Evolutionary conservation across 139 green algal genomes (phyloP).

Genomic region (Yamagishiella unicocca): DNA sequence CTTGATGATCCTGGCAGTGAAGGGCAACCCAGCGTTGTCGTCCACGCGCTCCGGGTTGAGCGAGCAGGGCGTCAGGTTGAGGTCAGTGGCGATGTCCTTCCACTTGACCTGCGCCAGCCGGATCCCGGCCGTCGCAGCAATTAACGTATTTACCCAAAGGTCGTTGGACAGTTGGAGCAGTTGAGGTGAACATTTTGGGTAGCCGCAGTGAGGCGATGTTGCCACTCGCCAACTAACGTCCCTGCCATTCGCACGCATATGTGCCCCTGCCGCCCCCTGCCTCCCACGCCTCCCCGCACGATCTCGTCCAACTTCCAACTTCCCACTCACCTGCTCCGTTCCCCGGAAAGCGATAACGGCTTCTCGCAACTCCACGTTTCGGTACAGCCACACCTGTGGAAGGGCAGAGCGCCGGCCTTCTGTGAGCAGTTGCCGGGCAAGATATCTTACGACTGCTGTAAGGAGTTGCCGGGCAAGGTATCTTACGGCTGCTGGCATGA

Average conservation of each 20-base stretch:
- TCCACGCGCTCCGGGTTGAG: slow-evolving; percentile 74
- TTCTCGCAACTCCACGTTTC: slow-evolving; percentile 52
- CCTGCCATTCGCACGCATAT: too few species aligned
- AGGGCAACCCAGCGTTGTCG: slow-evolving; percentile 47
- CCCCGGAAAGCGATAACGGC: slow-evolving; percentile 85
- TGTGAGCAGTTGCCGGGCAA: too few species aligned
- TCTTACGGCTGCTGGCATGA: neutral
- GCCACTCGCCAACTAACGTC: too few species aligned
- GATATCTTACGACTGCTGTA: neutral
- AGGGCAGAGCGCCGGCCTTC: neutral
- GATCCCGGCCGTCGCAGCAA: too few species aligned
- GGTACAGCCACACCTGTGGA: slow-evolving; percentile 53
- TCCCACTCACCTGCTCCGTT: slow-evolving; percentile 76
- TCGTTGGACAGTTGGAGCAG: too few species aligned
- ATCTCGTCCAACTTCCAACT: neutral
- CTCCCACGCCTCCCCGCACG: neutral
- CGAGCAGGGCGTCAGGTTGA: slow-evolving; percentile 71
- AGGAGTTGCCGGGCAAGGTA: neutral
- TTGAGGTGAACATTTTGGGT: too few species aligned
- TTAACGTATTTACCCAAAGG: too few species aligned
- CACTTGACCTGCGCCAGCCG: slow-evolving; percentile 80
- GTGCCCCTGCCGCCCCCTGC: too few species aligned
- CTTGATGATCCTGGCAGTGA: slow-evolving; percentile 43
- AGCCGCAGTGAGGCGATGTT: too few species aligned
- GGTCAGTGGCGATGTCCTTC: slow-evolving; percentile 84